Evolutionary conservation across 441 rosid genomes (phyloP).

Genomic region (Jatropha podagrica): DNA sequence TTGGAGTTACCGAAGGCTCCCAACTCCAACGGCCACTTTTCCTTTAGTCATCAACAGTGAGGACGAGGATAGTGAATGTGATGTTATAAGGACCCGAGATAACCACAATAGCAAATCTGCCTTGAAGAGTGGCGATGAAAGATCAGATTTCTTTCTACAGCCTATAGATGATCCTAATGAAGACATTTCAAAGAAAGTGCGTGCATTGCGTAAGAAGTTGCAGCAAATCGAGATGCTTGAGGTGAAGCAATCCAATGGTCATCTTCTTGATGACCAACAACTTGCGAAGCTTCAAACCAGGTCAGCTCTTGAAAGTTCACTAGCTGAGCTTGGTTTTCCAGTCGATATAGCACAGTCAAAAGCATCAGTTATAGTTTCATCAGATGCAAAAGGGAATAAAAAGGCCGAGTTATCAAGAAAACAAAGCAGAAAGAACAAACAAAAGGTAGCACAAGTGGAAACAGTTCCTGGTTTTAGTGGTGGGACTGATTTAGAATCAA

Average conservation of each 20-base stretch:
- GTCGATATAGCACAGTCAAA: conserved; percentile 44
- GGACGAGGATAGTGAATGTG: conserved; percentile 77
- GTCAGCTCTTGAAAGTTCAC: conserved; percentile 59
- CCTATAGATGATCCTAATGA: conserved; percentile 51
- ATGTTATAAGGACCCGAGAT: conserved; percentile 61
- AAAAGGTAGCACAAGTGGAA: conserved; percentile 47
- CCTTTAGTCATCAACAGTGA: conserved; percentile 77
- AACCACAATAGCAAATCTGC: conserved; percentile 35
- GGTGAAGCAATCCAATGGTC: conserved; percentile 67
- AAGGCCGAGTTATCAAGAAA: conserved; percentile 52
- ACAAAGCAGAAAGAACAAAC: conserved; percentile 71
- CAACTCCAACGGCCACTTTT: conserved; percentile 86
- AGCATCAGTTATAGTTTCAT: conserved; percentile 34
- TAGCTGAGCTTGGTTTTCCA: conserved; percentile 72
- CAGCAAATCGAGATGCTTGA: conserved; percentile 98
- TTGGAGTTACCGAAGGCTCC: conserved; percentile 89
- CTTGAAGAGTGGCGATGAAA: conserved; percentile 29
- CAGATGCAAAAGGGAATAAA: conserved; percentile 60
- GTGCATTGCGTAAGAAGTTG: conserved; percentile 83
- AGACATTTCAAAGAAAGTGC: conserved; percentile 60
- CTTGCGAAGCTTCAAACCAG: conserved; percentile 81
- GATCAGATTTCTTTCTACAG: conserved; percentile 63
- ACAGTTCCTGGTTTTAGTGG: conserved; percentile 37
- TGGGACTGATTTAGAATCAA: conserved; percentile 33
- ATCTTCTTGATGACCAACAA: conserved; percentile 86